Percentiles rank a stretch among this genome's conserved stretches.
Conservation (phyloP, 768 basidiomycete genomes). For the Lyophyllum decastes region DNA sequence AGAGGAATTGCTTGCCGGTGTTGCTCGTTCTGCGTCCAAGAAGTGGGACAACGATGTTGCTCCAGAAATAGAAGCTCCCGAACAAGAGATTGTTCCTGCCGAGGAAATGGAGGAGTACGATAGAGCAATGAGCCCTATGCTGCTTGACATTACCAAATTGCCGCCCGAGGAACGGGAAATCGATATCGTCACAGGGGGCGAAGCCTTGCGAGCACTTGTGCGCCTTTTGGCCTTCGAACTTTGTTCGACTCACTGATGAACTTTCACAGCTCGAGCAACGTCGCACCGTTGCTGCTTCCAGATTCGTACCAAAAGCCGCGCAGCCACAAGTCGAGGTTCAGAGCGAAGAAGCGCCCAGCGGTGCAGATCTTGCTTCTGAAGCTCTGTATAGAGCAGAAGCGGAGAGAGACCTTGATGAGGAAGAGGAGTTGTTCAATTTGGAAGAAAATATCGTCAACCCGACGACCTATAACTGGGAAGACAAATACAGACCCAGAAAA, state of each 20-base stretch:
- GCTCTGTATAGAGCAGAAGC: conserved; percentile 90
- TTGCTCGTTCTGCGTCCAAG: conserved; percentile 57
- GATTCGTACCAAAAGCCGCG: conserved; percentile 80
- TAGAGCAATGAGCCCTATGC: conserved; percentile 82
- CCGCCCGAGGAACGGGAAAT: conserved; percentile 79
- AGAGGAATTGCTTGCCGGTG: conserved; percentile 84
- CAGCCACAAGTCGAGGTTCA: conserved; percentile 61
- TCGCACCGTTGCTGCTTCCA: conserved; percentile 77
- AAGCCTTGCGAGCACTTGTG: conserved; percentile 69
- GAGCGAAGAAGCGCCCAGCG: conserved; percentile 57
- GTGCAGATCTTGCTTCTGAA: conserved; percentile 83
- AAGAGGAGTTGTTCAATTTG: conserved; percentile 93
- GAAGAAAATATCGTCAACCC: conserved; percentile 87
- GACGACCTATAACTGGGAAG: conserved; percentile 95
- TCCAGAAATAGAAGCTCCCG: conserved; percentile 28
- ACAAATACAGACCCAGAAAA: conserved; percentile 96
- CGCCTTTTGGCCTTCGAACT: conserved; percentile 25
- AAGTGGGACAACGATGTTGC: conserved; percentile 36
- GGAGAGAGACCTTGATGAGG: conserved; percentile 91
- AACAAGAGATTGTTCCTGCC: conserved; percentile 36
- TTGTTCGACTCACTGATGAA: conserved; percentile 3
- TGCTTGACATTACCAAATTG: conserved; percentile 71
- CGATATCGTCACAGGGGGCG: conserved; percentile 69
- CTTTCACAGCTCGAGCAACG: conserved; percentile 71
- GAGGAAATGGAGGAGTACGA: conserved; percentile 81